Base-by-base conservation (phyloP, 345 rosid genomes). In the Linum usitatissimum region DNA sequence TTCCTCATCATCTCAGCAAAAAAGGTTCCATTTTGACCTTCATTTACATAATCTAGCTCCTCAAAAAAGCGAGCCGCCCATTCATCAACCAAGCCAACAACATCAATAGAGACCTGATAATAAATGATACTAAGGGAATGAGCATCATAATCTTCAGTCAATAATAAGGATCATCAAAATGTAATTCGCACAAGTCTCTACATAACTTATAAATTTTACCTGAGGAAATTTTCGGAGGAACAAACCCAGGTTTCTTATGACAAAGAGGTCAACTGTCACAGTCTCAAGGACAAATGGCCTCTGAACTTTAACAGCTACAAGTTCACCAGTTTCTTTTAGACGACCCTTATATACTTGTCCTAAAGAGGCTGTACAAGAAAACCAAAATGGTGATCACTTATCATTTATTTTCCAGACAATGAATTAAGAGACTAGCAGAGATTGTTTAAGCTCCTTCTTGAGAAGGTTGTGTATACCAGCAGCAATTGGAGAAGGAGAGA, bases 41-140 rank as follows among this genome's bases (percentile, higher is more conserved):
- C 96, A 12, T 84, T 89, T 71, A 92, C 74, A 83, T 92, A 92
- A 77, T 92, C 98, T 64, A 92, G 78, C 83, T 92, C 98, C 76
- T 92, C 98, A 65, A 92, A 92, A 66, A 92, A 92, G 17, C 98
- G 95, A 71, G 96, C 87, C 63, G 98, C 95, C 96, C 98, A 92
- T 79, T 92, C 98, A 80, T 92, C 98, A 72, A 92, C 96, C 78
- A 92, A 71, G 17, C 96, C 98, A 76, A 92, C 98, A 68, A 92
- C 86, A 72, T 92, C 96, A 59, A 89, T n/a, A 9, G 95, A 82
- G 55, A 92, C 73, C 98, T 89, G 75, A 49, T 51, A 66, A 60
- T 21, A 57, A 45, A 77, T 54, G 19, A 10, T 53, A 28, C 53
- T 34, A 10, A 39, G 48, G 39, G 30, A 5, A 36, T 30, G 61